These are phyloP conservation scores for Hypholoma fasciculare DNA, from an alignment of 768 basidiomycete genomes.

Conservation along the genomic window DNA sequence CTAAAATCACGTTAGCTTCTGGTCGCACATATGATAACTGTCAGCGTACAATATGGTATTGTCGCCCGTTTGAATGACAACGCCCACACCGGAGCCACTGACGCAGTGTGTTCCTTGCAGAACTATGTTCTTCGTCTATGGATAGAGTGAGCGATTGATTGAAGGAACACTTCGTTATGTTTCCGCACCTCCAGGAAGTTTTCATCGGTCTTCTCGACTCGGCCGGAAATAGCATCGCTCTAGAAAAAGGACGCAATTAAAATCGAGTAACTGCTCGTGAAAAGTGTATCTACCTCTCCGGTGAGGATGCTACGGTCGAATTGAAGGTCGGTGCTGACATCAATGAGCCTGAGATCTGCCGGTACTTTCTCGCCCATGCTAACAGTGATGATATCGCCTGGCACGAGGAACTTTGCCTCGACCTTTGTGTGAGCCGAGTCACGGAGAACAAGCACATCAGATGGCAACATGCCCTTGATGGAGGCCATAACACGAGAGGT, in stretches of 20 bases:
- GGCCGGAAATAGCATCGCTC: conserved; percentile 34
- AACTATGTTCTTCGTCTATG: conserved; percentile 57
- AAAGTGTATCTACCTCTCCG: conserved; percentile 37
- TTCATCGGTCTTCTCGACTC: conserved; percentile 33
- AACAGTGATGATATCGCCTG: conserved; percentile 66
- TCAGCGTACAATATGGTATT: conserved; percentile 41
- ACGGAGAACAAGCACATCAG: conserved; percentile 61
- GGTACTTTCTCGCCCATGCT: conserved; percentile 69
- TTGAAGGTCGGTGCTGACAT: conserved; percentile 54
- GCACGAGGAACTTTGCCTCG: conserved; percentile 61
- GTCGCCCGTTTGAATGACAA: conserved; percentile 51
- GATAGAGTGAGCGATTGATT: conserved; percentile 17
- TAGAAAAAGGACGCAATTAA: conserved; percentile 4
- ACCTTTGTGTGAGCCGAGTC: conserved; percentile 46
- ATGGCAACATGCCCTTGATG: conserved; percentile 66
- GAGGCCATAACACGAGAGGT: conserved; percentile 61
- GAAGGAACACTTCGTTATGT: conserved; percentile 8
- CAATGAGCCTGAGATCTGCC: conserved; percentile 67
- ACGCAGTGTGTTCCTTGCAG: conserved; percentile 56
- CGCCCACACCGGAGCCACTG: conserved; percentile 46
- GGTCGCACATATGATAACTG: not conserved
- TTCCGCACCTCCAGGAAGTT: conserved; percentile 27
- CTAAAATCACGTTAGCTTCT: conserved; percentile 7
- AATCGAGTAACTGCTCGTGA: not conserved
- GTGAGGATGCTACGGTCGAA: conserved; percentile 70